Conservation (phyloP, 169 alveolate species). For the Eimeria falciformis region DNA sequence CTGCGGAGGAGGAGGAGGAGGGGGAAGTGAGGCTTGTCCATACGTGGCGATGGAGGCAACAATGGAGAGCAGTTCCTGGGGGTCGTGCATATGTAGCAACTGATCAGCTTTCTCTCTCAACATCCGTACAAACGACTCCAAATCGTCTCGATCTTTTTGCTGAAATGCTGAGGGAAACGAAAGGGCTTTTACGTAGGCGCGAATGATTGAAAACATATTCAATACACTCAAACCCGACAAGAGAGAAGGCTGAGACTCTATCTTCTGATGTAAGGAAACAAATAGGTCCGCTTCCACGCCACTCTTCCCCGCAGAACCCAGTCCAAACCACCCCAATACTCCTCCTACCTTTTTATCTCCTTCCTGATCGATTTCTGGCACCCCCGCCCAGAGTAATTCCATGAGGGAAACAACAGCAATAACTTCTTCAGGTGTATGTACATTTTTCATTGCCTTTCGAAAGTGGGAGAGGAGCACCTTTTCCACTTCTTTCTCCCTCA, state of each 20-base stretch:
- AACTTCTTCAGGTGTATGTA: constrained; percentile 30
- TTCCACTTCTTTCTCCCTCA: constrained; percentile 28
- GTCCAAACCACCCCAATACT: background rate
- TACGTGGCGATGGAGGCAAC: constrained; percentile 25
- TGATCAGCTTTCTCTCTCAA: background rate
- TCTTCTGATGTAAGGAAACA: background rate
- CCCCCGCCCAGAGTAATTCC: constrained; percentile 1
- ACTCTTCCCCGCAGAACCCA: background rate
- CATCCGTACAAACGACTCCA: background rate
- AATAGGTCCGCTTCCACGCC: constrained; percentile 27
- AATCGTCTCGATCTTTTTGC: background rate
- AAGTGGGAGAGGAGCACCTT: background rate
- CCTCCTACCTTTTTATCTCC: background rate
- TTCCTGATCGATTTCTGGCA: background rate
- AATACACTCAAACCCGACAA: background rate
- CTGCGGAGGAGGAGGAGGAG: background rate
- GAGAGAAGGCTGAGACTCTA: background rate
- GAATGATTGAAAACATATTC: background rate
- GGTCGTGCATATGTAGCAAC: background rate
- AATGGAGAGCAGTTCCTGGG: background rate
- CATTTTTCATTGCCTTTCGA: background rate
- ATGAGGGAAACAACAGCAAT: constrained; percentile 1
- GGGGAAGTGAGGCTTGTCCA: background rate
- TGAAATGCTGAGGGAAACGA: background rate
- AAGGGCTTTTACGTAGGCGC: constrained; percentile 6